Conservation (phyloP, 805 yeast species). For the Metschnikowia sp. region DNA sequence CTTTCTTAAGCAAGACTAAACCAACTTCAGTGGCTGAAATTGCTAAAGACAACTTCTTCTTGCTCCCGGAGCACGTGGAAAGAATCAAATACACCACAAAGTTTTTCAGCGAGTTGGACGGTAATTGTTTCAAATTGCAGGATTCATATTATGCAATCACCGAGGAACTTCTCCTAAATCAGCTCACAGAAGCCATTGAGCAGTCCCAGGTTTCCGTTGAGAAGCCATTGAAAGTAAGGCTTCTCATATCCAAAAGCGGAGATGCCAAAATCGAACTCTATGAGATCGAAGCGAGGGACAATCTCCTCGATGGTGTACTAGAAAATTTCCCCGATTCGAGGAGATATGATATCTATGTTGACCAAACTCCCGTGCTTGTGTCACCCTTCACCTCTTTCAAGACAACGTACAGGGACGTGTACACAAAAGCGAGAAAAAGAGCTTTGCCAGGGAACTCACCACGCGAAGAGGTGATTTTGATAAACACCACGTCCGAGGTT, state of each 20-base stretch:
- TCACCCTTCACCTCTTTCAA: slow-evolving; percentile 86
- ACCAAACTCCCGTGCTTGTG: slow-evolving; percentile 46
- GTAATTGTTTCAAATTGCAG: slow-evolving; percentile 29
- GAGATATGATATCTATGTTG: slow-evolving; percentile 62
- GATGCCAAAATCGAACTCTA: slow-evolving; percentile 31
- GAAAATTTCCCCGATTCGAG: slow-evolving; percentile 14
- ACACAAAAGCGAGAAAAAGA: slow-evolving; percentile 59
- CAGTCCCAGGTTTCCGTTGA: slow-evolving; percentile 20
- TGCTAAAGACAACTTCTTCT: slow-evolving; percentile 45
- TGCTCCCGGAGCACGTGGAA: slow-evolving; percentile 60
- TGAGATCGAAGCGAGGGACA: slow-evolving; percentile 22
- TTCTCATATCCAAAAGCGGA: slow-evolving; percentile 28
- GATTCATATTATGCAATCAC: slow-evolving; percentile 17
- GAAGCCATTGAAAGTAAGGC: slow-evolving; percentile 32
- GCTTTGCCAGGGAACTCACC: slow-evolving; percentile 37
- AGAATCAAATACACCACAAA: slow-evolving; percentile 53
- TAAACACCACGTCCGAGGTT: slow-evolving; percentile 53
- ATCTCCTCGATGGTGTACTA: slow-evolving; percentile 30
- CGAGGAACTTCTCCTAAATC: slow-evolving; percentile 36
- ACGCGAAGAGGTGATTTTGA: slow-evolving; percentile 66
- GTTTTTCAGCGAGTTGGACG: slow-evolving; percentile 38
- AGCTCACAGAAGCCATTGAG: slow-evolving; percentile 27
- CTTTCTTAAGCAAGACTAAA: slow-evolving; percentile 37
- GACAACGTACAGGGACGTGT: slow-evolving; percentile 69
- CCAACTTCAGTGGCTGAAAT: slow-evolving; percentile 27